Conservation (phyloP, 129 eudicot genomes). For the Scalesia atractyloides region DNA sequence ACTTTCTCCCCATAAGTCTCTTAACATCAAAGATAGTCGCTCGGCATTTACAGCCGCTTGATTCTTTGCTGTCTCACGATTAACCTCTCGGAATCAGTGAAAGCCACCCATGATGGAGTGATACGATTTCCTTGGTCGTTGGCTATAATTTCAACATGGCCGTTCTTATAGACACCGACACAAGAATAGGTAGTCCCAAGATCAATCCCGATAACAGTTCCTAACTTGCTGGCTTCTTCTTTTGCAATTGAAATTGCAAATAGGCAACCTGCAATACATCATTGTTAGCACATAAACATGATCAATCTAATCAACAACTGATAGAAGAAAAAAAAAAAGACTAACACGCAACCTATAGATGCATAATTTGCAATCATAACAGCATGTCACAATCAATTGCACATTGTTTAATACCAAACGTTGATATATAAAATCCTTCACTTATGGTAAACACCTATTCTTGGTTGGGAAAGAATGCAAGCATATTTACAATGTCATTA, state of each 20-base stretch:
- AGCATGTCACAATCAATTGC: background rate
- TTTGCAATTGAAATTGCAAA: conserved; percentile 59
- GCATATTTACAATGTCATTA: no score
- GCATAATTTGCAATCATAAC: background rate
- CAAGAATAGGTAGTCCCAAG: conserved; percentile 83
- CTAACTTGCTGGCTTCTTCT: conserved; percentile 65
- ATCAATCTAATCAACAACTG: background rate
- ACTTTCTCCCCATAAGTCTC: conserved; percentile 84
- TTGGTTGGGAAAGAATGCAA: no score
- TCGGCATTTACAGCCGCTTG: conserved; percentile 77
- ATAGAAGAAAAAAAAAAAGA: background rate
- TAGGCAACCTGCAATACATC: conserved; percentile 45
- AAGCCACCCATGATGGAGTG: conserved; percentile 92
- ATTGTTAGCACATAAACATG: background rate
- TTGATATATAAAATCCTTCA: background rate
- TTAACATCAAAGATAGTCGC: conserved; percentile 85
- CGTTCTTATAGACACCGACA: conserved; percentile 83
- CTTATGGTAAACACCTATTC: conserved; percentile 1
- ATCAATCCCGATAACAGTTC: conserved; percentile 84
- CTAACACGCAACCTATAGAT: background rate
- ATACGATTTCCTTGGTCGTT: conserved; percentile 94
- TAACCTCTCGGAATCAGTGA: conserved; percentile 70
- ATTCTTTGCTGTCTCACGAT: conserved; percentile 90
- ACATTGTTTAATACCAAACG: background rate
- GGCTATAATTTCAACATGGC: conserved; percentile 81